Evolutionary conservation across 2,329 filamentous ascomycete genomes (phyloP).

Genomic region (Fusarium coicis): DNA sequence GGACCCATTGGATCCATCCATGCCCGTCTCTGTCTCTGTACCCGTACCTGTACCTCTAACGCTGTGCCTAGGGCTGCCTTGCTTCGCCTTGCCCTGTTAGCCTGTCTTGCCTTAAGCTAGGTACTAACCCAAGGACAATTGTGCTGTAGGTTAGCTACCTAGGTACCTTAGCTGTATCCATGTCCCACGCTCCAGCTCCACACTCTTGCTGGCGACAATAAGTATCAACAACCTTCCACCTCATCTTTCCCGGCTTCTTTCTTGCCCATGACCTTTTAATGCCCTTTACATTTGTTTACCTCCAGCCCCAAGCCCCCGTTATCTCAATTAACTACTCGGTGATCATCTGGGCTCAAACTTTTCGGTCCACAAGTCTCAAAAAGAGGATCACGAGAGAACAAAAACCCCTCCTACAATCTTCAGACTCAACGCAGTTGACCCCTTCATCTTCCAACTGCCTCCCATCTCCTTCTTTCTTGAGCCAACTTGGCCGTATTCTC

Average conservation of each 20-base stretch:
- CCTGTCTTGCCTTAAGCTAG: slow-evolving; percentile 7
- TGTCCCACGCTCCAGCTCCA: slow-evolving; percentile 41
- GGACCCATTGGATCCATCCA: neutral
- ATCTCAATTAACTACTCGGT: neutral
- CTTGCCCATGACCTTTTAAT: slow-evolving; percentile 35
- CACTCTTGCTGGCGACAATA: slow-evolving; percentile 45
- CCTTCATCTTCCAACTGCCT: slow-evolving; percentile 29
- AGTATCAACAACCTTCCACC: slow-evolving; percentile 47
- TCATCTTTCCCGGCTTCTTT: slow-evolving; percentile 38
- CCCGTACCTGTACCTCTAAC: slow-evolving; percentile 23
- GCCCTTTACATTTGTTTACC: slow-evolving; percentile 10
- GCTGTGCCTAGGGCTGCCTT: slow-evolving; percentile 20
- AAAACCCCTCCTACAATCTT: slow-evolving; percentile 35
- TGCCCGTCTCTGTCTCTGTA: slow-evolving; percentile 17
- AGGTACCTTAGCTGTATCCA: slow-evolving; percentile 17
- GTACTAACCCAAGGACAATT: neutral
- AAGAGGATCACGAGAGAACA: slow-evolving; percentile 10
- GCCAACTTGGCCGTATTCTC: slow-evolving; percentile 9
- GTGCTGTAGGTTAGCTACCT: slow-evolving; percentile 23
- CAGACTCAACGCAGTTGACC: slow-evolving; percentile 27
- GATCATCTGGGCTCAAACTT: neutral
- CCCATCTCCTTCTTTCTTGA: slow-evolving; percentile 4
- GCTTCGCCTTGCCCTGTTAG: neutral
- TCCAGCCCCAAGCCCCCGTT: slow-evolving; percentile 1
- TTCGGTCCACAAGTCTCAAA: neutral